Base-by-base conservation (phyloP, 495 filamentous ascomycete species). In the Penicillium fimorum region DNA sequence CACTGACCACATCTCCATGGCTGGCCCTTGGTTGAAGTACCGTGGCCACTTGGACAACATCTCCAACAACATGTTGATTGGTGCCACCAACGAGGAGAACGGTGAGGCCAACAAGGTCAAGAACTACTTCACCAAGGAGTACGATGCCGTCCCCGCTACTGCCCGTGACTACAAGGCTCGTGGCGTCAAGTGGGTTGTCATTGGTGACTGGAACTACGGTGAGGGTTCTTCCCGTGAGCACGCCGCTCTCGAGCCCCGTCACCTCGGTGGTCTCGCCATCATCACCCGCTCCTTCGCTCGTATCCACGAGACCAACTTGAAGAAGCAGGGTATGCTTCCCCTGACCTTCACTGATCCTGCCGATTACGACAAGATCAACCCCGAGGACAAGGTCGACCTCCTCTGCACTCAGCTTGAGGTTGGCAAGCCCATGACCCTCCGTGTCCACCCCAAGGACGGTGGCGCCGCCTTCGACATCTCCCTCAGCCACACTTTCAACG, bases 321-420 rank as follows among this genome's bases (percentile, higher is more conserved):
- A 98, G 90, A 98, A 98, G 87, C 94, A 98, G 84, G 94, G 94
- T 79, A 94, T 98, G 91, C 90, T 98, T 78, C 94, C 94, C 67
- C 82, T 98, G 48, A 96, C 92, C 62, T 98, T 98, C 79, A 71
- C 84, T 50, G 86, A 97, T 69, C 94, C 95, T 25, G 95, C 86
- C 70, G 94, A 98, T 76, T 98, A 98, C 76, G 94, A 98, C 73
- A 94, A 89, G 81, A 96, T 98, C 78, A 82, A 88, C 69, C 90
- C 91, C 59, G 86, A 92, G 29, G 95, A 96, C 83, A 92, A 87
- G 76, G 84, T 96, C 62, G 90, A 96, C 70, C 79, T 98, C 24
- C 71, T 91, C 70, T 91, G 86, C 84, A 97, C 95, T 18, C 82
- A 97, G 77, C 78, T 98, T 35, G 90, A 82, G 47, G 92, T 96